phyloP scores from a whole-genome alignment of 176 grass and related monocot species.

The Elymus sibiricus region DNA sequence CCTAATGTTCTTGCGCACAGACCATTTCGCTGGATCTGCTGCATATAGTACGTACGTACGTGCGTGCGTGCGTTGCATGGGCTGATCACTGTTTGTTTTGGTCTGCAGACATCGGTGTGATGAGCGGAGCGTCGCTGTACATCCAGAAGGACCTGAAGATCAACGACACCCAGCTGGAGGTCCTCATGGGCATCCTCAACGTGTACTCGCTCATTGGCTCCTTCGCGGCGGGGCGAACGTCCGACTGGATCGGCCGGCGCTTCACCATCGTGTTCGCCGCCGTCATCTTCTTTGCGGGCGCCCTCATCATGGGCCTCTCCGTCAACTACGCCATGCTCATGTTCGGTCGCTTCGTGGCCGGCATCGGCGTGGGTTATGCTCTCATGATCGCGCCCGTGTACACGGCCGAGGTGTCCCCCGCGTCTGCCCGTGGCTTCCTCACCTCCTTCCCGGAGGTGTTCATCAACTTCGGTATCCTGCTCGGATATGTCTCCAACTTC shows the following conservation, averaged over 20 bases:
- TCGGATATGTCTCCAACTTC: conserved; percentile 81
- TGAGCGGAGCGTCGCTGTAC: conserved; percentile 69
- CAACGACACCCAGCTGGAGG: conserved; percentile 46
- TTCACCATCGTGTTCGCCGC: conserved; percentile 74
- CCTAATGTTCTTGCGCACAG: background rate
- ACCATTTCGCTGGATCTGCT: background rate
- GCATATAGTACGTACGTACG: background rate
- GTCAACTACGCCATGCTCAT: conserved; percentile 78
- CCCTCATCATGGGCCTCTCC: conserved; percentile 72
- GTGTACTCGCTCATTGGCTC: conserved; percentile 76
- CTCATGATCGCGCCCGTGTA: conserved; percentile 88
- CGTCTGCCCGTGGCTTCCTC: conserved; percentile 66
- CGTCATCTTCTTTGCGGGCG: conserved; percentile 71
- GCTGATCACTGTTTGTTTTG: background rate
- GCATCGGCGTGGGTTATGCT: conserved; percentile 72
- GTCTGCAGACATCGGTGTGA: conserved; percentile 76
- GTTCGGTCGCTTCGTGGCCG: conserved; percentile 73
- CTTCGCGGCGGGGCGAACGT: conserved; percentile 68
- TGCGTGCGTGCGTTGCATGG: background rate
- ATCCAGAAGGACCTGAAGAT: conserved; percentile 59
- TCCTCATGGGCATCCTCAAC: conserved; percentile 77
- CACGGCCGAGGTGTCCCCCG: conserved; percentile 74
- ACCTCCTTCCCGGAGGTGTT: conserved; percentile 90
- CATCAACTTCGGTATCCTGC: conserved; percentile 85
- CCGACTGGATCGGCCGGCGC: conserved; percentile 80